phyloP scores from a whole-genome alignment of 2,329 filamentous ascomycete genomes.

The Sporothrix curviconia region DNA sequence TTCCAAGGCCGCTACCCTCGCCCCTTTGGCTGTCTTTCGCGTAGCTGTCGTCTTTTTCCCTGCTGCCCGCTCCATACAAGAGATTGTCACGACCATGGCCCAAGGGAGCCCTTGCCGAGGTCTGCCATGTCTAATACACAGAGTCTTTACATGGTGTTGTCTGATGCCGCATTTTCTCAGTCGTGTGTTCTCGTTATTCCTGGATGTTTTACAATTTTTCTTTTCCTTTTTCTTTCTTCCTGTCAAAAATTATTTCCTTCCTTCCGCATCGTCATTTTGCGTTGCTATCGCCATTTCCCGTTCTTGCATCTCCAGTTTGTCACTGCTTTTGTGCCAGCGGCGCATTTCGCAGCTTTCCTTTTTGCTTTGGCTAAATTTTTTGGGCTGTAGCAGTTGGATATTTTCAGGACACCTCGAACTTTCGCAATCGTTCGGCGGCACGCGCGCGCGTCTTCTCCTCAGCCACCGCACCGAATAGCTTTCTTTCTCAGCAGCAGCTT shows the following conservation, averaged over 20 bases:
- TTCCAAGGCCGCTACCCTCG: slow-evolving; percentile 10
- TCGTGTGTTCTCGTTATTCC: background rate
- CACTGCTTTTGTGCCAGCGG: background rate
- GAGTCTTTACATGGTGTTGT: background rate
- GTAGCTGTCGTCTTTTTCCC: background rate
- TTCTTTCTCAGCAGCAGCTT: background rate
- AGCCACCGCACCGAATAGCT: too few species aligned
- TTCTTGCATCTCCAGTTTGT: background rate
- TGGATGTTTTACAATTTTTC: background rate
- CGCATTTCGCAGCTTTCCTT: background rate
- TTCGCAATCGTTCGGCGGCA: too few species aligned
- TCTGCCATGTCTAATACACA: background rate
- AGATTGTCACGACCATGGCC: slow-evolving; percentile 12
- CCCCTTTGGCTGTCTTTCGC: slow-evolving; percentile 6
- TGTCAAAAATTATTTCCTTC: background rate
- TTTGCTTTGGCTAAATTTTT: too few species aligned
- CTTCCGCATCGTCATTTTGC: background rate
- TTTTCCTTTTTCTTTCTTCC: background rate
- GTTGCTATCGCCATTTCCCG: background rate
- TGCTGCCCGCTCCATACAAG: background rate
- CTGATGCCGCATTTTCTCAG: background rate
- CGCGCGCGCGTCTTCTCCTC: too few species aligned
- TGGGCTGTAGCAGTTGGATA: too few species aligned
- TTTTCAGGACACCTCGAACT: too few species aligned
- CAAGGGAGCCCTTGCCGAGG: slow-evolving; percentile 12